phyloP scores from a whole-genome alignment of 345 rosid species.

The Bruguiera gymnorhiza region DNA sequence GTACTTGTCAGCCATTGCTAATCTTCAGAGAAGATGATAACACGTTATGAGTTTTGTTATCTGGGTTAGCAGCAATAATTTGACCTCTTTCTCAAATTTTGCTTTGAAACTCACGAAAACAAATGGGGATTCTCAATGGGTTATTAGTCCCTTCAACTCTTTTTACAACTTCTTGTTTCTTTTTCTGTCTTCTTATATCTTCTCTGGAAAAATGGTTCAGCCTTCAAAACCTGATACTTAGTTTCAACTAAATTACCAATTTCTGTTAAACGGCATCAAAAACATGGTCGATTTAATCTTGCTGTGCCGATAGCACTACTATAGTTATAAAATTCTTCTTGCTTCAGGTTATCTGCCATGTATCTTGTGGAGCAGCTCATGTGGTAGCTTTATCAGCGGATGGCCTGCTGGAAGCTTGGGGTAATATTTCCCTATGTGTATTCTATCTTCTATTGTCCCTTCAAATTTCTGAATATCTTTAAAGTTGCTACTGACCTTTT shows the following conservation, averaged over 20 bases:
- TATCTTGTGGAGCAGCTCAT: slow-evolving; percentile 93
- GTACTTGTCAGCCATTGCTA: neutral
- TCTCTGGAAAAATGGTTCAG: too few relatives aligned
- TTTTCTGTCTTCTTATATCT: too few relatives aligned
- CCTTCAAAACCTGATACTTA: too few relatives aligned
- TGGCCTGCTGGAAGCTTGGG: slow-evolving; percentile 90
- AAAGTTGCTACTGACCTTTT: neutral
- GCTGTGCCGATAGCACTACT: neutral
- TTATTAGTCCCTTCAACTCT: neutral
- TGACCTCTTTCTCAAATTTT: neutral
- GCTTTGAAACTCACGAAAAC: neutral
- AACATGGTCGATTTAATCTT: neutral
- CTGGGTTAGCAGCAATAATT: too few relatives aligned
- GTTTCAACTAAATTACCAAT: too few relatives aligned
- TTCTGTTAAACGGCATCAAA: too few relatives aligned
- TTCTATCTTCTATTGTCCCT: slow-evolving; percentile 10
- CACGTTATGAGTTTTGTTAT: too few relatives aligned
- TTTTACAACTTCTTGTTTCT: neutral
- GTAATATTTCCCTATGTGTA: slow-evolving; percentile 30
- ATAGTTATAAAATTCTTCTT: neutral
- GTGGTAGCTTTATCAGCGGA: slow-evolving; percentile 87
- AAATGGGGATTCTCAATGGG: neutral
- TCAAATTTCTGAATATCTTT: neutral
- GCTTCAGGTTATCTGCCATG: slow-evolving; percentile 61
- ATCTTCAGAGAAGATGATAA: too few relatives aligned